Evolutionary conservation across 768 basidiomycete genomes (phyloP).

Genomic region (Lyophyllum semitale): DNA sequence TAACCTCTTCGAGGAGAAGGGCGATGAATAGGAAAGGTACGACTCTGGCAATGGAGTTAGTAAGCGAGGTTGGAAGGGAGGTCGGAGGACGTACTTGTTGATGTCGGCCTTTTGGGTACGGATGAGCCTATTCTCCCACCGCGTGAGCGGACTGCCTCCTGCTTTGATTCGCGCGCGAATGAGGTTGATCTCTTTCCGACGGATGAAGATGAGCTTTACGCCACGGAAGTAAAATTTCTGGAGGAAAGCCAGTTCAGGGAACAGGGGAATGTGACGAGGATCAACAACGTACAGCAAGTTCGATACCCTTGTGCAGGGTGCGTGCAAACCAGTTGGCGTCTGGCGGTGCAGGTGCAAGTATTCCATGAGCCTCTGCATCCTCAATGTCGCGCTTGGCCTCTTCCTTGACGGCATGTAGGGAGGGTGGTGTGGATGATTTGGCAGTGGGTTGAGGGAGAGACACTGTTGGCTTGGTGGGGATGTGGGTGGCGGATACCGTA

Average conservation of each 20-base stretch:
- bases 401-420: conserved; percentile 42
- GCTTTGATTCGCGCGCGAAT: conserved; percentile 58
- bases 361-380: conserved; percentile 68
- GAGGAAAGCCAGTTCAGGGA: not conserved
- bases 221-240: conserved; percentile 88
- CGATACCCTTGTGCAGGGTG: conserved; percentile 48
- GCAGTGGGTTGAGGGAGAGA: conserved; percentile 24
- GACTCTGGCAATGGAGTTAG: conserved; percentile 45
- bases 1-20: conserved; percentile 74
- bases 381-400: conserved; percentile 62
- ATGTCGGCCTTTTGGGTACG: conserved; percentile 65
- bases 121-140: conserved; percentile 73
- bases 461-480: conserved; percentile 31
- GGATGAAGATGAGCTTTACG: conserved; percentile 67
- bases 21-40: conserved; percentile 79
- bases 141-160: conserved; percentile 64
- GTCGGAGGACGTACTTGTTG: conserved; percentile 52
- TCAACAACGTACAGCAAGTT: conserved; percentile 40
- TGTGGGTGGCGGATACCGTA: conserved; percentile 22
- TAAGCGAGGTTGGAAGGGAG: conserved; percentile 5
- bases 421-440: conserved; percentile 15
- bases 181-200: conserved; percentile 52
- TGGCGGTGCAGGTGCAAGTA: conserved; percentile 65
- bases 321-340: conserved; percentile 58
- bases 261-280: conserved; percentile 1